Base-by-base conservation (phyloP, 805 yeast genomes). In the Kuraishia molischiana region DNA sequence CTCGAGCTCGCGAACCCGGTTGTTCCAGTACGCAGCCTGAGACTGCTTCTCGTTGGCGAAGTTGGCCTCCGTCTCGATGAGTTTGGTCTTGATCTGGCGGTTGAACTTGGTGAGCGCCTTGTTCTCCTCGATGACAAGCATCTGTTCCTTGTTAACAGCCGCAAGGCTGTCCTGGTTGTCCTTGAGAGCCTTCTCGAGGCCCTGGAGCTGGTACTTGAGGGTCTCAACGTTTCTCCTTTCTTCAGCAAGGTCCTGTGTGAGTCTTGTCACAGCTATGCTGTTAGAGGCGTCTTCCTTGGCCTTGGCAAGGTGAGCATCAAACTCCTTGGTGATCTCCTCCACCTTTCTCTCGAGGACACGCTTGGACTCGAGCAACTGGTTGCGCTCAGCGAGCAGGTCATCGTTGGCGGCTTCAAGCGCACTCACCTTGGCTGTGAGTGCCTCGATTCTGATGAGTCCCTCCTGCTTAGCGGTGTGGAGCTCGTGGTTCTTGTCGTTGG, bases 81-180 rank as follows among this genome's bases (percentile, higher is more conserved):
- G 59, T 45, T 73, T 72, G 13, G 42, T 39, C 37, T 60, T 66
- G 43, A 82, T 56, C 35, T 76, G 74, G 26, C 58, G 57, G 47
- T 79, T 76, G 41, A 66, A 68, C 43, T 67, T 77, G 20, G 70
- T 72, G 32, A 82, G 51, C 1, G 81, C 70, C 48, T 76, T 77
- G 48, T 79, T 81, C 50, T 83, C 92, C 53, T 83, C 85, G 19
- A 64, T 58, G 4, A 77, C 55, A 36, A 77, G 74, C 40, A 79
- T 60, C 29, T 72, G 67, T 34, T 75, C 75, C 33, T 71, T 70
- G 41, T 77, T 70, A 38, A 69, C 61, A 11, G 53, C 53, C 32
- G 62, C 66, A 40, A 53, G 47, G 14, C 44, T 20, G 3, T 46
- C 39, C 18, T 46, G 50, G 38, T 59, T 47, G 4, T 50, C 46